Conservation (phyloP, 345 rosid genomes). For the Camelina neglecta region DNA sequence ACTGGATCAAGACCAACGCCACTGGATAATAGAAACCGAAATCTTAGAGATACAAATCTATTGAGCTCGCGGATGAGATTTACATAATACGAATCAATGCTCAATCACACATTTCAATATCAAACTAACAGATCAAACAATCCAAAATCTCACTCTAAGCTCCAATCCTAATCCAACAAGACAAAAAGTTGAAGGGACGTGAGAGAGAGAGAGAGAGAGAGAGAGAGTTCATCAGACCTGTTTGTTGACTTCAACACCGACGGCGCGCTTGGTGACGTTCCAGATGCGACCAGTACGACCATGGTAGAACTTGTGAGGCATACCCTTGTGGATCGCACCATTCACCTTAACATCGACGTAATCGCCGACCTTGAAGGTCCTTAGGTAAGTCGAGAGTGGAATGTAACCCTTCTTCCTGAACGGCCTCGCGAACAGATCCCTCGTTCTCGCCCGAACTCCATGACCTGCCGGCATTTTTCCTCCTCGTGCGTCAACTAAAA, state of each 20-base stretch:
- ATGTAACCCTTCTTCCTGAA: slow-evolving; percentile 91
- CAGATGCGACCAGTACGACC: slow-evolving; percentile 88
- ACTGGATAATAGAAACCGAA: neutral
- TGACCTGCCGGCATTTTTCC: slow-evolving; percentile 68
- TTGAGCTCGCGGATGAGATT: no score
- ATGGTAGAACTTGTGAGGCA: slow-evolving; percentile 90
- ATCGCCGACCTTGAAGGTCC: slow-evolving; percentile 76
- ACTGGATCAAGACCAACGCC: neutral
- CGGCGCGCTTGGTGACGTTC: slow-evolving; percentile 86
- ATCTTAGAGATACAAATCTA: no score
- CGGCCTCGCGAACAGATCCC: slow-evolving; percentile 70
- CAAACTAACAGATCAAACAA: neutral
- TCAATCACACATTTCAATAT: neutral
- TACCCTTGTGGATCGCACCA: slow-evolving; percentile 87
- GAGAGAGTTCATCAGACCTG: slow-evolving; percentile 48
- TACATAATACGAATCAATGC: neutral
- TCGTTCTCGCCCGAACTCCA: slow-evolving; percentile 66
- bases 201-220: no score
- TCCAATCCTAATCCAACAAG: neutral
- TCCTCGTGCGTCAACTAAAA: neutral
- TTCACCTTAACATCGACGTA: slow-evolving; percentile 81
- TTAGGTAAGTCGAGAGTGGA: slow-evolving; percentile 67
- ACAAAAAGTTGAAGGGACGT: neutral
- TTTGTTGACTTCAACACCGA: slow-evolving; percentile 84
- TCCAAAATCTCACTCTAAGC: neutral